Evolutionary conservation across 768 basidiomycete genomes (phyloP).

Genomic region (Daedaleopsis sinensis): DNA sequence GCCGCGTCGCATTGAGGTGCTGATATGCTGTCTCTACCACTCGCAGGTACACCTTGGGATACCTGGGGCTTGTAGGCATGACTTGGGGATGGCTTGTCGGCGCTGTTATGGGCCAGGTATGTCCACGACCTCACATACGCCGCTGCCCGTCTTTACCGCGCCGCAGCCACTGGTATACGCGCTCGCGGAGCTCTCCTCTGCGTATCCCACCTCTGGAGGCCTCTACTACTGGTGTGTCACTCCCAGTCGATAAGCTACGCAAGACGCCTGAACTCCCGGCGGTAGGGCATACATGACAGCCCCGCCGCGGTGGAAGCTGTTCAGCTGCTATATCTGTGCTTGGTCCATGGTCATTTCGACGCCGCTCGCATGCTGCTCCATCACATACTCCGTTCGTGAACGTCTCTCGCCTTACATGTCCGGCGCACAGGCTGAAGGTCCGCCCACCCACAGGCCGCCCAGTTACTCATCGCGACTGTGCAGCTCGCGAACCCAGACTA

Average conservation of each 20-base stretch:
- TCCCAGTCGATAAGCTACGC: no score
- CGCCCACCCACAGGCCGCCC: slow-evolving; percentile 13
- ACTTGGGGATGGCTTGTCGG: slow-evolving; percentile 26
- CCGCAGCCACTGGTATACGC: slow-evolving; percentile 15
- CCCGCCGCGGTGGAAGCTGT: slow-evolving; percentile 18
- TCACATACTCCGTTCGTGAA: slow-evolving; percentile 19
- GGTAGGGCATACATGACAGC: slow-evolving; percentile 21
- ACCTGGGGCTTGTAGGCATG: slow-evolving; percentile 25
- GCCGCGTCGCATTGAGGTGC: no score
- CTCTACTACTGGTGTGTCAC: slow-evolving; percentile 19
- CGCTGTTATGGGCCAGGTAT: slow-evolving; percentile 25
- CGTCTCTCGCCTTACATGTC: no score
- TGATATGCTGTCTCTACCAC: no score
- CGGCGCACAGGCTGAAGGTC: no score
- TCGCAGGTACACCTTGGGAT: slow-evolving; percentile 24
- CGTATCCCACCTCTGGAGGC: slow-evolving; percentile 23
- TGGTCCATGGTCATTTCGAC: slow-evolving; percentile 26
- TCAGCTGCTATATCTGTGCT: slow-evolving; percentile 22
- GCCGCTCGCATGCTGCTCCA: slow-evolving; percentile 23
- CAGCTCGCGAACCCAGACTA: slow-evolving; percentile 22
- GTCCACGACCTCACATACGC: not conserved
- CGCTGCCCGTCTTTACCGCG: not conserved
- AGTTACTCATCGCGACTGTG: slow-evolving; percentile 17
- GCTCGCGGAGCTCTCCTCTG: slow-evolving; percentile 18
- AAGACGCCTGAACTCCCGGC: no score